Percentiles rank a stretch among this genome's conserved stretches.
Conservation (phyloP, 2,329 filamentous ascomycete species). For the Dactylellina leptospora region DNA sequence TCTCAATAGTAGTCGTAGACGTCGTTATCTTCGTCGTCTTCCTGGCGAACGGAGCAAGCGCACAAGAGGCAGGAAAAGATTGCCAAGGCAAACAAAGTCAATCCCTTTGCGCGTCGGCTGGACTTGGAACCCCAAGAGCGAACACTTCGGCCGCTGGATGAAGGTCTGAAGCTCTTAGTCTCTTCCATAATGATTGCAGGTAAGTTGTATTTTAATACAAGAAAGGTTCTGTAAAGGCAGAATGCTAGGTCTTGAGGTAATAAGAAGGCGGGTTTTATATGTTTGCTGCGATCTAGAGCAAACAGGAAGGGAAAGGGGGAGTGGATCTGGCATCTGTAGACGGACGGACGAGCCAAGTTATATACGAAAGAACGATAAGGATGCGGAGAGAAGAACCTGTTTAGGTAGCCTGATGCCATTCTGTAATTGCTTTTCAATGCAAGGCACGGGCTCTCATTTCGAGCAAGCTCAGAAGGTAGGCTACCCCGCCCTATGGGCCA, state of each 20-base stretch:
- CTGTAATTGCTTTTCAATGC: slow-evolving; percentile 22
- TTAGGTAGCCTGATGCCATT: slow-evolving; percentile 5
- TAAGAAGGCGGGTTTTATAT: not conserved
- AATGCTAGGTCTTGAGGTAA: not conserved
- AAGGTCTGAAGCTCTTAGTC: slow-evolving; percentile 18
- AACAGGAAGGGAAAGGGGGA: too few species aligned
- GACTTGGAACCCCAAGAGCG: slow-evolving; percentile 36
- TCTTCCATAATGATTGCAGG: slow-evolving; percentile 6
- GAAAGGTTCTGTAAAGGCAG: not conserved
- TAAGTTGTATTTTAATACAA: not conserved
- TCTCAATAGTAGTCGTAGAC: slow-evolving; percentile 41
- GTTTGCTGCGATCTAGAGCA: too few species aligned
- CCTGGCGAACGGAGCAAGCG: slow-evolving; percentile 34
- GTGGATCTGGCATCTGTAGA: not conserved
- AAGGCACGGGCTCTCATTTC: slow-evolving; percentile 31
- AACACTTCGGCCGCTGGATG: slow-evolving; percentile 24
- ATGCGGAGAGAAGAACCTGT: not conserved
- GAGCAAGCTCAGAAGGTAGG: too few species aligned
- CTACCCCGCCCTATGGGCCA: slow-evolving; percentile 46
- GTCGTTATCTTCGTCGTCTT: slow-evolving; percentile 35
- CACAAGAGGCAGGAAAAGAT: slow-evolving; percentile 48
- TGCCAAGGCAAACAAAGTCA: slow-evolving; percentile 32
- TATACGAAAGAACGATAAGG: not conserved
- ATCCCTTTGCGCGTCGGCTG: slow-evolving; percentile 31
- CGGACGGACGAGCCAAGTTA: too few species aligned